Evolutionary conservation across 2,329 filamentous ascomycete species (phyloP).

Genomic region (Trichoderma sp.): DNA sequence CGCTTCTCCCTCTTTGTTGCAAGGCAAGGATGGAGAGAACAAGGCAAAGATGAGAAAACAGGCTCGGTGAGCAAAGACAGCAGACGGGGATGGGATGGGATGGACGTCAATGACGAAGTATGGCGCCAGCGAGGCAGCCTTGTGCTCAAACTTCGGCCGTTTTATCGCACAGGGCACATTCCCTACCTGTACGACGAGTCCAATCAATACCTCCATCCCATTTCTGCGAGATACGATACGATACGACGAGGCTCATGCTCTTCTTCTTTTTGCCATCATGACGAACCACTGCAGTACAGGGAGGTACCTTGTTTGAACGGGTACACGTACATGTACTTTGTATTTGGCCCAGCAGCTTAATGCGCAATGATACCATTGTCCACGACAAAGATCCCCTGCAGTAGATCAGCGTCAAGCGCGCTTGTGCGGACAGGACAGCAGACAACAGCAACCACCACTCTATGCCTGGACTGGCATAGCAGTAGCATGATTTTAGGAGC

Average conservation of each 20-base stretch:
- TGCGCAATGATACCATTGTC: constrained; percentile 5
- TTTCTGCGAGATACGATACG: background rate
- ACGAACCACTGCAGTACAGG: background rate
- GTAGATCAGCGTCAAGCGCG: constrained; percentile 17
- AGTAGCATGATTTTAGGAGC: background rate
- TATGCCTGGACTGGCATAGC: background rate
- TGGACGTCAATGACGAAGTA: background rate
- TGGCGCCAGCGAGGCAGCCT: background rate
- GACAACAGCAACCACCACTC: background rate
- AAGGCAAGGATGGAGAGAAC: background rate
- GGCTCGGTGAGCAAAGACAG: constrained; percentile 12
- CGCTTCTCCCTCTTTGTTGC: background rate
- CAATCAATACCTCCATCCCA: background rate
- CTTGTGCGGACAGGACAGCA: background rate
- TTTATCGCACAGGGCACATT: background rate
- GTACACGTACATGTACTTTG: background rate
- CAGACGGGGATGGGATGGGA: background rate
- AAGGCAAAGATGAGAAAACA: background rate
- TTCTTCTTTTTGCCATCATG: background rate
- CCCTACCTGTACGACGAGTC: background rate
- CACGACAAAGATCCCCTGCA: constrained; percentile 18
- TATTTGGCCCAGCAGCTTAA: background rate
- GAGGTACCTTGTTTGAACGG: background rate
- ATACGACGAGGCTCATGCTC: background rate
- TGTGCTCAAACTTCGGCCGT: background rate